phyloP scores from a whole-genome alignment of 768 basidiomycete genomes.

The Lentinula sp. region DNA sequence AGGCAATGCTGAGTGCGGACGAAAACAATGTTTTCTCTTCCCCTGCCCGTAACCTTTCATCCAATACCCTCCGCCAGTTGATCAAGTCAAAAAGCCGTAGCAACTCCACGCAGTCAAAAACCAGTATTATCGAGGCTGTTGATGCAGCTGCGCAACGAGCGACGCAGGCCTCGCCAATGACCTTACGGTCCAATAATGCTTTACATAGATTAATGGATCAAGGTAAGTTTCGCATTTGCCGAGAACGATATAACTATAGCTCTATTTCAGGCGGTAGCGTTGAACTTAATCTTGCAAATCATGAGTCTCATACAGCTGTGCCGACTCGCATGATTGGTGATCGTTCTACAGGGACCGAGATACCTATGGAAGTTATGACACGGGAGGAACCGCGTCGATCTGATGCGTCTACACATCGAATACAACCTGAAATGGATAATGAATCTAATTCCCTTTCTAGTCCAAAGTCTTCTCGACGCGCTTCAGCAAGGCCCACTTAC shows the following conservation, averaged over 20 bases:
- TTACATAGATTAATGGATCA: conserved; percentile 66
- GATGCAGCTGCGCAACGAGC: conserved; percentile 23
- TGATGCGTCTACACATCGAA: neutral
- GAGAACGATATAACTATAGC: conserved; percentile 53
- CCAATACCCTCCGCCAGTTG: conserved; percentile 14
- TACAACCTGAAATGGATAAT: neutral
- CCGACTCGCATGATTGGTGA: conserved; percentile 39
- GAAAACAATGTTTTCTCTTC: neutral
- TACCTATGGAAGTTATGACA: conserved; percentile 5
- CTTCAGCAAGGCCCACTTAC: conserved; percentile 27
- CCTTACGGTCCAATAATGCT: conserved; percentile 33
- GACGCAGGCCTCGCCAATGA: conserved; percentile 19
- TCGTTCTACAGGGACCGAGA: conserved; percentile 31
- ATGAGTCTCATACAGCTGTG: conserved; percentile 26
- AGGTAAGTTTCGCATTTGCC: conserved; percentile 25
- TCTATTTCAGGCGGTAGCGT: conserved; percentile 45
- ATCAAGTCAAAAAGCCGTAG: conserved; percentile 13
- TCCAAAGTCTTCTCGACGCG: neutral
- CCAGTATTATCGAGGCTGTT: conserved; percentile 20
- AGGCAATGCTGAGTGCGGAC: conserved; percentile 27
- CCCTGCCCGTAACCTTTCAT: neutral
- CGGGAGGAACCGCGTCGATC: conserved; percentile 7
- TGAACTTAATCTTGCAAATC: conserved; percentile 36
- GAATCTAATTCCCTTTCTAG: conserved; percentile 5
- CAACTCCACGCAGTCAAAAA: conserved; percentile 11